Conservation (phyloP, 805 yeast genomes). For the Wickerhamomyces xylosicus region DNA sequence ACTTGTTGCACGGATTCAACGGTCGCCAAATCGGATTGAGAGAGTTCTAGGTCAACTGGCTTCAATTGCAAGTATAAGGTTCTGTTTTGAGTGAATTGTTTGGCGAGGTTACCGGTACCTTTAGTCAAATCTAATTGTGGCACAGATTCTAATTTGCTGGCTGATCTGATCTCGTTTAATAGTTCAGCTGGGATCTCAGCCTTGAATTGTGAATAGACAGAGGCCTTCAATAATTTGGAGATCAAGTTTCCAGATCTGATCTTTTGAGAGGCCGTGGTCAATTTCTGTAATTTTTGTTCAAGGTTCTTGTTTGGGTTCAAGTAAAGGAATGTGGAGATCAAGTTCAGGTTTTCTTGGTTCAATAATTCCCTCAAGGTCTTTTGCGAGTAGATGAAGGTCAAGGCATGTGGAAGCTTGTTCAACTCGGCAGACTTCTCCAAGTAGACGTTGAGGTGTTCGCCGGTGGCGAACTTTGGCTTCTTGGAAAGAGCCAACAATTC, state of each 20-base stretch:
- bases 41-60: slow-evolving; percentile 13
- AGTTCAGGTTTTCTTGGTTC: slow-evolving; percentile 10
- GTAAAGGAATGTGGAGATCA: slow-evolving; percentile 13
- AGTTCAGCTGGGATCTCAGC: slow-evolving; percentile 8
- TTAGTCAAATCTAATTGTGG: slow-evolving; percentile 6
- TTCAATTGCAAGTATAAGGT: slow-evolving; percentile 13
- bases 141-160: slow-evolving; percentile 1
- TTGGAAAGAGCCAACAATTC: slow-evolving; percentile 11
- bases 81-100: slow-evolving; percentile 9
- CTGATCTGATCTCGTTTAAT: slow-evolving; percentile 1
- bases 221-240: slow-evolving; percentile 11
- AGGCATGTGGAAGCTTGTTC: slow-evolving; percentile 14
- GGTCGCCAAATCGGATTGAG: neutral
- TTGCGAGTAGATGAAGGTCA: slow-evolving; percentile 13
- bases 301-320: slow-evolving; percentile 13
- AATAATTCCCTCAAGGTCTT: slow-evolving; percentile 5
- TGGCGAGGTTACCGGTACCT: slow-evolving; percentile 5
- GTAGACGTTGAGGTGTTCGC: slow-evolving; percentile 12
- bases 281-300: neutral
- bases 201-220: slow-evolving; percentile 8
- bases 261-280: slow-evolving; percentile 6
- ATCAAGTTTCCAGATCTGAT: slow-evolving; percentile 5
- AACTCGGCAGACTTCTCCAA: slow-evolving; percentile 15
- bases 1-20: neutral
- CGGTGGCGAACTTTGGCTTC: slow-evolving; percentile 12